These are phyloP conservation scores for Kernera saxatilis DNA, from an alignment of 345 rosid genomes.

Conservation along the genomic window DNA sequence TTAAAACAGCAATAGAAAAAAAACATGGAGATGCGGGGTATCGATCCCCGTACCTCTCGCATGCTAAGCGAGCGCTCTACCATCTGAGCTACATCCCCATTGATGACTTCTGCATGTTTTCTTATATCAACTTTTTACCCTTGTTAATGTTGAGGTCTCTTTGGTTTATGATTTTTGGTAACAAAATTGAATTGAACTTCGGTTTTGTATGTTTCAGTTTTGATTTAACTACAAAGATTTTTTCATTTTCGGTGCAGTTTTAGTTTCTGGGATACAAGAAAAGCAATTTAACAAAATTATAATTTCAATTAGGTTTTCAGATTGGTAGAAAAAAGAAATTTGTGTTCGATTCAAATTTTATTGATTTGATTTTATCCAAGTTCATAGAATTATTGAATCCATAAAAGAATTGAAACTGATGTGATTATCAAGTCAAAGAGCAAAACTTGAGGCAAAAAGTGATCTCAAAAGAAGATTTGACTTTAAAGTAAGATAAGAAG, in stretches of 20 bases:
- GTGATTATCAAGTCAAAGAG: background rate
- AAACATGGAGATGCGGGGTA: conserved; percentile 77
- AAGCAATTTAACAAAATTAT: background rate
- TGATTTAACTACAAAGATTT: background rate
- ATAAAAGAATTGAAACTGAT: background rate
- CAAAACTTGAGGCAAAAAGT: background rate
- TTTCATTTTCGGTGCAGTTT: background rate
- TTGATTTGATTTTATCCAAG: background rate
- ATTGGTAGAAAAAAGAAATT: background rate
- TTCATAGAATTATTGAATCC: background rate
- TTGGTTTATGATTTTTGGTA: background rate
- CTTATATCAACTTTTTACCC: no score
- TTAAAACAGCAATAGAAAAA: background rate
- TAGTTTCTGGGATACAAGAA: background rate
- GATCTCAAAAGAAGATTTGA: background rate
- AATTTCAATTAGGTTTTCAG: background rate
- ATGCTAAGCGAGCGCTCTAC: conserved; percentile 79
- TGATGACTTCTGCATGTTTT: background rate
- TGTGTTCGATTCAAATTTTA: background rate
- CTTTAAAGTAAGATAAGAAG: background rate
- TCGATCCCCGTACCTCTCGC: conserved; percentile 89
- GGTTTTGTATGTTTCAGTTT: background rate
- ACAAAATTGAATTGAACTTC: background rate
- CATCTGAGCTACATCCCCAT: conserved; percentile 37
- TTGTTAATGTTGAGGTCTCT: background rate